Conservation (phyloP, 371 early-diverging fungal genomes). For the Mortierella sp. region DNA sequence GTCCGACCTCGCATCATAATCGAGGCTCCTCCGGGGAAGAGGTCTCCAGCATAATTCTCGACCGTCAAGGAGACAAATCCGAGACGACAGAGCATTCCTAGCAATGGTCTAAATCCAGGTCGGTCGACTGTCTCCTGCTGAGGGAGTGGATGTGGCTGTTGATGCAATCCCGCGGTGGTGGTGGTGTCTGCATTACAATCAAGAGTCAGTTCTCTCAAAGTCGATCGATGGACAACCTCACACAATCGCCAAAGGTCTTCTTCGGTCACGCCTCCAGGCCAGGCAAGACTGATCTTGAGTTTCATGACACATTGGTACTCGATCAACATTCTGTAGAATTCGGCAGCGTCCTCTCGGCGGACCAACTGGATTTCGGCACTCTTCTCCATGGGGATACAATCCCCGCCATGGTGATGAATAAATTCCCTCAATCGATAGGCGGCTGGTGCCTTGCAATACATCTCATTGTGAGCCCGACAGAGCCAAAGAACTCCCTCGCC, state of each 20-base stretch:
- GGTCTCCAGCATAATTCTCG: slow-evolving; percentile 23
- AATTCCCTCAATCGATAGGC: slow-evolving; percentile 11
- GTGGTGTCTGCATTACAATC: slow-evolving; percentile 9
- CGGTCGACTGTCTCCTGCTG: background rate
- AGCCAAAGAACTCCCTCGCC: slow-evolving; percentile 18
- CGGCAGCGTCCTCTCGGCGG: slow-evolving; percentile 14
- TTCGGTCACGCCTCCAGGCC: slow-evolving; percentile 21
- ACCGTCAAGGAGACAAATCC: slow-evolving; percentile 22
- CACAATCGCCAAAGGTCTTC: slow-evolving; percentile 36
- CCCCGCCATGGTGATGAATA: slow-evolving; percentile 10
- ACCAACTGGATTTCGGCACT: slow-evolving; percentile 14
- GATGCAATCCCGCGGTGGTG: too few relatives aligned
- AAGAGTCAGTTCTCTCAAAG: slow-evolving; percentile 18
- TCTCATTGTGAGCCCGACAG: slow-evolving; percentile 25
- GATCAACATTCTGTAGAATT: slow-evolving; percentile 19
- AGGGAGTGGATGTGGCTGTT: too few relatives aligned
- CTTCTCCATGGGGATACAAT: slow-evolving; percentile 29
- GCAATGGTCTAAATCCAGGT: slow-evolving; percentile 18
- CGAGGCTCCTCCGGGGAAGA: slow-evolving; percentile 15
- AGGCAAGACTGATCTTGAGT: slow-evolving; percentile 22
- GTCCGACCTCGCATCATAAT: background rate
- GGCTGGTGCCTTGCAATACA: slow-evolving; percentile 9
- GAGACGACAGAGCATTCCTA: slow-evolving; percentile 24
- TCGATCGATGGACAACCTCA: slow-evolving; percentile 14
- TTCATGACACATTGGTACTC: slow-evolving; percentile 15